Evolutionary conservation across 169 alveolate genomes (phyloP), one percentile per base, ranked within the genome.

Genomic region (Plasmodium sp.): DNA sequence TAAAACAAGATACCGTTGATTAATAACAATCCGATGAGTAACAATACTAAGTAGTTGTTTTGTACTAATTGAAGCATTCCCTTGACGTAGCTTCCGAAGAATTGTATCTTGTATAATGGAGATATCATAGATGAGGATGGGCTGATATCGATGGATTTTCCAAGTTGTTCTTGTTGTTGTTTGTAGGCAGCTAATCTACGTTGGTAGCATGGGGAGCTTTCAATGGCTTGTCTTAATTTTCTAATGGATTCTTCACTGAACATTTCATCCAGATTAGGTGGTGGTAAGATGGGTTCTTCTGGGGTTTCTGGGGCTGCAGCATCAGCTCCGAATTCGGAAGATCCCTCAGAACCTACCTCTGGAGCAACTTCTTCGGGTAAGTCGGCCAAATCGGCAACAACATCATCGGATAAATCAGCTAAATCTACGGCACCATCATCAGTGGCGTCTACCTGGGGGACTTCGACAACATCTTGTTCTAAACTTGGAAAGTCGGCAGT

Each of bases 231-330:
- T 41, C 84, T 79, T 18, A 79, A 31, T 43, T 79, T 34, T 43
- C 73, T 79, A 22, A 79, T 79, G 36, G 84, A 79, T n/a, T 79
- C 84, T 79, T 79, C 84, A 18, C 84, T 79, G 54, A 79, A 79
- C 67, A 79, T 36, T 79, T 79, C 84, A 79, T 79, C 84, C 34
- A 79, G 33, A 79, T 79, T 31, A 48, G 84, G 84, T 79, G 84
- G 71, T 9, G 84, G 71, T 79, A 16, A 39, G 31, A 43, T 43
- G 22, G 27, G 16, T 79, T 43, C 84, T 79, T 16, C 39, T 5
- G 71, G 9, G 10, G 3, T 45, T 48, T 48, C 58, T 43, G 73
- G 27, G 16, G 3, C 5, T 62, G 3, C 18, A 48, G 6, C n/a
- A 48, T 48, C 58, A 12, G 18, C 58, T 48, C 2, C 16, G 1